Conservation (phyloP, 495 filamentous ascomycete species). For the Penicillium subrubescens region DNA sequence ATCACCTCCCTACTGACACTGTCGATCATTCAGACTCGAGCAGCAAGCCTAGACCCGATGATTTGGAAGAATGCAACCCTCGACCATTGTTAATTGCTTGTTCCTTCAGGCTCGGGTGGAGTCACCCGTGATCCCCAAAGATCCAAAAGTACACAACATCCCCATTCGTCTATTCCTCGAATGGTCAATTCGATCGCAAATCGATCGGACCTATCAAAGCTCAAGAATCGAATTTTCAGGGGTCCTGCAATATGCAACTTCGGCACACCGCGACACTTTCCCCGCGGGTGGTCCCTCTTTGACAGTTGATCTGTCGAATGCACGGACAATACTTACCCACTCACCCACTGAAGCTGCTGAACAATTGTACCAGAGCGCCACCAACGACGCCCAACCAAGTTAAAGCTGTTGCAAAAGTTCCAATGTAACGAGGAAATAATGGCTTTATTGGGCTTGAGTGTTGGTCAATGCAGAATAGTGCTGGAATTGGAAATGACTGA, state of each 20-base stretch:
- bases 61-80: not conserved
- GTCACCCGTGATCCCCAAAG: not conserved
- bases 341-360: not conserved
- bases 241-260: not conserved
- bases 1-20: not conserved
- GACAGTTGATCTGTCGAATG: slow-evolving; percentile 9
- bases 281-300: slow-evolving; percentile 1
- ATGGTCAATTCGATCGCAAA: not conserved
- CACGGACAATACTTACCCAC: not conserved
- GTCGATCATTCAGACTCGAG: not conserved
- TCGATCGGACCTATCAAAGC: not conserved
- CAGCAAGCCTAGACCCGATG: not conserved
- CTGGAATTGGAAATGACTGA: not conserved
- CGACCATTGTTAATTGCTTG: not conserved
- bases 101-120: not conserved
- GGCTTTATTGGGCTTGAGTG: not conserved
- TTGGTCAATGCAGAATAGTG: not conserved
- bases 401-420: not conserved
- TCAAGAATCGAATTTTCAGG: not conserved
- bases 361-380: slow-evolving; percentile 1
- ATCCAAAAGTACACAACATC: not conserved
- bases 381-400: not conserved
- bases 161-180: not conserved
- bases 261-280: not conserved
- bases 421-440: not conserved